Evolutionary conservation across 306 rosid genomes (phyloP), one percentile per base, ranked within the genome.

Genomic region (Canavalia ensiformis): DNA sequence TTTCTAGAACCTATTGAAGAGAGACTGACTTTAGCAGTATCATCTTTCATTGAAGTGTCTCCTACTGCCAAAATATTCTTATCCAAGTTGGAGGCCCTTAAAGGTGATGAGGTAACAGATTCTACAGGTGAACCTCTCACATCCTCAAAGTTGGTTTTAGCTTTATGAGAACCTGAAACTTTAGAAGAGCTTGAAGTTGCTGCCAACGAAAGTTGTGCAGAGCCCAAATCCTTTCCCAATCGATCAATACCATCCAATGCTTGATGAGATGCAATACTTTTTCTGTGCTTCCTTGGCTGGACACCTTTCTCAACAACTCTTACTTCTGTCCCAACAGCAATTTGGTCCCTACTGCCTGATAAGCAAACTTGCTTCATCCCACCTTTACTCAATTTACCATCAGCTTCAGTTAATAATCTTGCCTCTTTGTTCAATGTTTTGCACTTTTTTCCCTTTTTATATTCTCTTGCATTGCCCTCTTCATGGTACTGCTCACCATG

Each of bases 111-210:
- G 45, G 97, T 87, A 78, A 90, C 92, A 18, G 98, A 94, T 82
- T 88, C 94, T 45, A 88, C 92, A 3, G 98, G 91, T 30, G 94
- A 94, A 69, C 85, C 87, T 83, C 82, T 89, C 65, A 81, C 87
- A 54, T 86, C 91, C 73, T 83, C 90, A 83, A 84, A 56, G 72
- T 90, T 81, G 76, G 84, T 85, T 72, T 87, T 88, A 11, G 49
- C 80, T 85, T 71, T 86, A 76, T 66, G 84, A 77, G 90, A 88
- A 39, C 90, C 85, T 51, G 97, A 92, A 75, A 88, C 82, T 86
- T 92, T 90, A 65, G 98, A 94, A 79, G 94, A 92, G 88, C 91
- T 92, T 77, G 98, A 94, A 74, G 87, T 86, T 55, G 91, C 90
- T 54, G 88, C 91, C 72, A 62, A 9, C 28, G 89, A 87, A 83